A percentile compares a stretch with the other conserved stretches of the same genome.
phyloP scores from a whole-genome alignment of 257 asterid genomes.

The Nicotiana sylvestris region DNA sequence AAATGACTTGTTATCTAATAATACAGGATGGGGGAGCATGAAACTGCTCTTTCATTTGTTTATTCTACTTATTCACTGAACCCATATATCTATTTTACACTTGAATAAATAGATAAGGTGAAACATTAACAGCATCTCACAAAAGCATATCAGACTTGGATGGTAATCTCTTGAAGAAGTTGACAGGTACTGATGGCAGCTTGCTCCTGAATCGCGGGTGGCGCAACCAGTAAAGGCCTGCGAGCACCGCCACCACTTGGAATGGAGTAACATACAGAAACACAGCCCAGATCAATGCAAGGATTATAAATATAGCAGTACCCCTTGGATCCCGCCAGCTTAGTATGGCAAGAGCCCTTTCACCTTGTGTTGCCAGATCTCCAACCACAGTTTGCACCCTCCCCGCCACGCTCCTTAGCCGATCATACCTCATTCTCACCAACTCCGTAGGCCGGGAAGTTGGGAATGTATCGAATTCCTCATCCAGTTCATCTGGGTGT shows the following conservation, averaged over 20 bases:
- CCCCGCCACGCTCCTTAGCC: constrained; percentile 67
- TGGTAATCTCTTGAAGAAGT: constrained; percentile 94
- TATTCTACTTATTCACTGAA: constrained; percentile 18
- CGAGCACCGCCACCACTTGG: constrained; percentile 59
- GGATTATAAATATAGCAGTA: constrained; percentile 55
- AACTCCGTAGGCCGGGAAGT: constrained; percentile 39
- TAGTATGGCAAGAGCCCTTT: constrained; percentile 63
- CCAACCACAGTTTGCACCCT: constrained; percentile 76
- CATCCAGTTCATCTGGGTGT: constrained; percentile 68
- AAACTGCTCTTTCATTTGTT: not conserved
- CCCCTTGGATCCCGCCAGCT: constrained; percentile 99
- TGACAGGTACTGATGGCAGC: constrained; percentile 74
- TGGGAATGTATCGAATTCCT: constrained; percentile 82
- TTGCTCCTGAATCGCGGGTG: constrained; percentile 74
- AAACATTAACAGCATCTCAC: constrained; percentile 22
- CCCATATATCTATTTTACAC: constrained; percentile 10
- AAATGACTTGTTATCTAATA: constrained; percentile 12
- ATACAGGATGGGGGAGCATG: constrained; percentile 13
- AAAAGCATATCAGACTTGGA: constrained; percentile 78
- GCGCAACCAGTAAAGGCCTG: constrained; percentile 66
- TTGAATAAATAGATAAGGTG: constrained; percentile 1
- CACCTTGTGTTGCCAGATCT: constrained; percentile 86
- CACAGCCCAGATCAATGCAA: constrained; percentile 65
- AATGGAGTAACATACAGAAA: constrained; percentile 72
- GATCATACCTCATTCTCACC: constrained; percentile 63